Conservation (phyloP, 768 basidiomycete species). For the Auricularia sp. region DNA sequence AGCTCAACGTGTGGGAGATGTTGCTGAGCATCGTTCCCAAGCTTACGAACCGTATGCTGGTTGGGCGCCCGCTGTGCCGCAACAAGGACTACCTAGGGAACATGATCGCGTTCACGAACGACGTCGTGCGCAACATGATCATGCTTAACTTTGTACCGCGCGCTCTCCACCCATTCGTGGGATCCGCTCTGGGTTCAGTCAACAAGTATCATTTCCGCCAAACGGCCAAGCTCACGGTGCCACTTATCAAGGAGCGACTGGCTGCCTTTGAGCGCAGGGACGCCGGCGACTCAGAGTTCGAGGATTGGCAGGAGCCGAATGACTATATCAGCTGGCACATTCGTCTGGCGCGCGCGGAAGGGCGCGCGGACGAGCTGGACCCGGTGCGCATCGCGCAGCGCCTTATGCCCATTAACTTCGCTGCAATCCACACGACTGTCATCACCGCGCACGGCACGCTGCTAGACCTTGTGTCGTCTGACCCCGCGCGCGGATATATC, state of each 20-base stretch:
- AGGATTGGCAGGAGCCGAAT: neutral
- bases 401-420: neutral
- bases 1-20: neutral
- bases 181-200: neutral
- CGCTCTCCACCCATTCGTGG: neutral
- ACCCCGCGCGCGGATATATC: neutral
- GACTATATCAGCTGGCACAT: neutral
- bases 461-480: neutral
- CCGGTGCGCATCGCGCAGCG: neutral
- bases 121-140: neutral
- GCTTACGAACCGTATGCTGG: neutral
- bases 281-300: neutral
- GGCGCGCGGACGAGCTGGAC: neutral
- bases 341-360: neutral
- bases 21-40: neutral
- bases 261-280: neutral
- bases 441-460: neutral
- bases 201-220: neutral
- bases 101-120: neutral
- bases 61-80: neutral
- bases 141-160: neutral
- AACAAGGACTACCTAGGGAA: neutral
- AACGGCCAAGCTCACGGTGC: neutral
- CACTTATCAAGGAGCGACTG: neutral
- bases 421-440: neutral